Conservation (phyloP, 306 rosid species). For the Cicer bijugum region DNA sequence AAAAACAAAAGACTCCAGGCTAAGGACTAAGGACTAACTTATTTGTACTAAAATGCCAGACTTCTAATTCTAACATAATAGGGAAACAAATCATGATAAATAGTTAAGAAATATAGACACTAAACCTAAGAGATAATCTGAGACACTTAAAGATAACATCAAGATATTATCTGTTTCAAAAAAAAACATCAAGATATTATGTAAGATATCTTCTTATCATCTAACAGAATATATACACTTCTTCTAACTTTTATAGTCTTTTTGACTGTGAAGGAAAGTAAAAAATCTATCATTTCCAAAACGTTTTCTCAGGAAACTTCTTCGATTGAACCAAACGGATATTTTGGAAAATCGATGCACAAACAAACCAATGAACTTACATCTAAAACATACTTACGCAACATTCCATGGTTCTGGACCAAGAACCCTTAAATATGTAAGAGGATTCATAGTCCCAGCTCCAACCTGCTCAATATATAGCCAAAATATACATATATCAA, state of each 20-base stretch:
- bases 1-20: background rate
- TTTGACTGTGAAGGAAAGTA: background rate
- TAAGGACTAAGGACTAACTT: no score
- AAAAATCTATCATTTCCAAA: slow-evolving; percentile 30
- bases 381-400: slow-evolving; percentile 81
- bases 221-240: slow-evolving; percentile 6
- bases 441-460: slow-evolving; percentile 99
- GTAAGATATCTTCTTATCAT: background rate
- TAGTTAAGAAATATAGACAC: background rate
- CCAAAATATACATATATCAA: slow-evolving; percentile 37
- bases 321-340: slow-evolving; percentile 4
- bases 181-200: slow-evolving; percentile 1
- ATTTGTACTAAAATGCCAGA: background rate
- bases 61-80: background rate
- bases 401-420: slow-evolving; percentile 99
- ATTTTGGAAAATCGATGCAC: slow-evolving; percentile 22
- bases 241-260: slow-evolving; percentile 5
- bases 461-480: slow-evolving; percentile 75
- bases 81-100: slow-evolving; percentile 1
- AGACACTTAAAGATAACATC: slow-evolving; percentile 4
- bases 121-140: background rate
- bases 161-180: background rate
- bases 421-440: slow-evolving; percentile 90
- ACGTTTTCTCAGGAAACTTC: background rate
- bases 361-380: slow-evolving; percentile 49